phyloP scores from a whole-genome alignment of 345 rosid genomes.

The Citrus inodora region DNA sequence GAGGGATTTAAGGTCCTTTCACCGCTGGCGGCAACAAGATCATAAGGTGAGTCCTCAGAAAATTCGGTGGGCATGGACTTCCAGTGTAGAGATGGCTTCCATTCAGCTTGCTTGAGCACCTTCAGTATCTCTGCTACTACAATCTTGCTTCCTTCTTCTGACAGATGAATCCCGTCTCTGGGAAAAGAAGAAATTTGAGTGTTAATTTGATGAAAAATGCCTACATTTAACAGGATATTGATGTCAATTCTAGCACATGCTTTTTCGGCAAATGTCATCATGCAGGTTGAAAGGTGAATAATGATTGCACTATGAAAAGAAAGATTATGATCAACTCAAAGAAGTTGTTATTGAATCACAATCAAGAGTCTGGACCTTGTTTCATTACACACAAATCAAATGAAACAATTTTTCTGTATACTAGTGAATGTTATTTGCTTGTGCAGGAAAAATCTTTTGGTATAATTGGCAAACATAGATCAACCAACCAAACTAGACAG shows the following conservation, averaged over 20 bases:
- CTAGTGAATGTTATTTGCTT: not conserved
- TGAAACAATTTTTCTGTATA: not conserved
- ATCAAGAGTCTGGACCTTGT: not conserved
- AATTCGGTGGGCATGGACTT: slow-evolving; percentile 87
- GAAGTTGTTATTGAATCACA: not conserved
- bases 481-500: not conserved
- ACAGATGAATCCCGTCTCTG: slow-evolving; percentile 89
- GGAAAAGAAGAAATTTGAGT: not conserved
- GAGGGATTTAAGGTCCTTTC: slow-evolving; percentile 67
- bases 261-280: not conserved
- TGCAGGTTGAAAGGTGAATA: not conserved
- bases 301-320: not conserved
- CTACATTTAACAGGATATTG: not conserved
- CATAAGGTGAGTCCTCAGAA: slow-evolving; percentile 64
- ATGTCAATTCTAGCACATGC: not conserved
- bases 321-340: not conserved
- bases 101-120: slow-evolving; percentile 72
- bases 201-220: not conserved
- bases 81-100: slow-evolving; percentile 93
- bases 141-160: slow-evolving; percentile 84
- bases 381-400: not conserved
- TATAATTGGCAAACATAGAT: not conserved
- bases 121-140: slow-evolving; percentile 80
- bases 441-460: not conserved
- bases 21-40: slow-evolving; percentile 83